Percentiles rank a stretch among this genome's conserved stretches.
Evolutionary conservation across 495 filamentous ascomycete genomes (phyloP).

Genomic region (Parmelia sp.): DNA sequence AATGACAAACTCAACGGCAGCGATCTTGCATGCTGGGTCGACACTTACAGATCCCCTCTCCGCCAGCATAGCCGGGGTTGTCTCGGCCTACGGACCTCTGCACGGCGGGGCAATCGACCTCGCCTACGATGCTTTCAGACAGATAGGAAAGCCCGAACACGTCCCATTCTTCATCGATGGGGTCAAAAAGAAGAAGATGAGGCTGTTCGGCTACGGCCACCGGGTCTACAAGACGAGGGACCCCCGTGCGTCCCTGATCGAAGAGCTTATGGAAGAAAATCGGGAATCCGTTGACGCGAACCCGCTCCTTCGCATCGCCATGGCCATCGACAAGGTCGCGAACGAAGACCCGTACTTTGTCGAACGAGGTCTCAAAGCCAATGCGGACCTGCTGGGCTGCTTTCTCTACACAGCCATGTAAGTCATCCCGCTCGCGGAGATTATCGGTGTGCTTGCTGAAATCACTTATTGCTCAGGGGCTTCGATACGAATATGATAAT

Average conservation of each 20-base stretch:
- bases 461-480: slow-evolving; percentile 16
- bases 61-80: slow-evolving; percentile 34
- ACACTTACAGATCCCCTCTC: slow-evolving; percentile 43
- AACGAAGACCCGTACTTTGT: slow-evolving; percentile 43
- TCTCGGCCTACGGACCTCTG: slow-evolving; percentile 43
- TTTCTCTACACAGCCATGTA: slow-evolving; percentile 45
- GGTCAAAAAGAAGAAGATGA: slow-evolving; percentile 42
- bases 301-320: slow-evolving; percentile 42
- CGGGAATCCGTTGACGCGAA: too few species aligned
- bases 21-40: slow-evolving; percentile 45
- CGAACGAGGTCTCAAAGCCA: slow-evolving; percentile 40
- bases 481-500: background rate
- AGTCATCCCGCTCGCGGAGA: slow-evolving; percentile 24
- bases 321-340: slow-evolving; percentile 43
- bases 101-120: slow-evolving; percentile 48
- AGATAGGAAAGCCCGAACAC: slow-evolving; percentile 34
- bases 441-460: slow-evolving; percentile 32
- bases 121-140: slow-evolving; percentile 38
- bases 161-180: slow-evolving; percentile 36
- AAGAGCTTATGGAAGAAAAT: slow-evolving; percentile 37
- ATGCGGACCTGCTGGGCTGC: slow-evolving; percentile 46
- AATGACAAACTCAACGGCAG: slow-evolving; percentile 46
- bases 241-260: slow-evolving; percentile 39
- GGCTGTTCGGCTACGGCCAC: slow-evolving; percentile 52
- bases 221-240: slow-evolving; percentile 45